Evolutionary conservation across 1,284 basidiomycete genomes (phyloP), one percentile per base, ranked within the genome.

Genomic region (Melampsora larici-populina): DNA sequence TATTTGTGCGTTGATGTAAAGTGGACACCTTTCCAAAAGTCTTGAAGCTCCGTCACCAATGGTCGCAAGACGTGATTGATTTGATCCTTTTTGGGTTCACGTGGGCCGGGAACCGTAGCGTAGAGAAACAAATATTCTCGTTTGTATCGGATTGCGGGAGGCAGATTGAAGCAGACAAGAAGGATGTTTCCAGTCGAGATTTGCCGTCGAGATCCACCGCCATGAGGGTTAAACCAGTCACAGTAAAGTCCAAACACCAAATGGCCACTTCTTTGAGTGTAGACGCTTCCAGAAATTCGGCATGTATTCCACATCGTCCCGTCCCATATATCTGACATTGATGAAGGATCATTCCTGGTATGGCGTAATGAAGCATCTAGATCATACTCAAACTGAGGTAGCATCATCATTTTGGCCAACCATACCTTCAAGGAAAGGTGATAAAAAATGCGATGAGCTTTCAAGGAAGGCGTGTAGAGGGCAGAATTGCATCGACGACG

Each of bases 221-320:
- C 68, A 62, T 1, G 62, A 21, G 68, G 68, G n/a, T 70, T 70
- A 36, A 70, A 70, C 68, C 68, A 70, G 49, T 70, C n/a, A n/a
- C n/a, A n/a, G n/a, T n/a, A n/a, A n/a, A n/a, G n/a, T n/a, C n/a
- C n/a, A n/a, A n/a, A n/a, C 5, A 72, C 51, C 24, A 72, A 51
- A 60, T 72, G 60, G 21, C 62, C 72, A 18, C 17, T 74, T 24
- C 7, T 66, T 0, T 31, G 31, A 40, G 72, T 66, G 29, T 31
- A 74, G n/a, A 29, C 29, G 8, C 7, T 48, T 36, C 63, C 72
- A 24, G 40, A 11, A n/a, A n/a, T n/a, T 11, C 21, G 13, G n/a
- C 60, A 62, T 60, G 17, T 31, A 5, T 36, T 72, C 70, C 70
- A 72, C 13, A 72, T 40, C 51, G 51, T 40, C 26, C 70, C 70